phyloP scores from a whole-genome alignment of 108 stramenopile species.

The Nitzschia sp. region DNA sequence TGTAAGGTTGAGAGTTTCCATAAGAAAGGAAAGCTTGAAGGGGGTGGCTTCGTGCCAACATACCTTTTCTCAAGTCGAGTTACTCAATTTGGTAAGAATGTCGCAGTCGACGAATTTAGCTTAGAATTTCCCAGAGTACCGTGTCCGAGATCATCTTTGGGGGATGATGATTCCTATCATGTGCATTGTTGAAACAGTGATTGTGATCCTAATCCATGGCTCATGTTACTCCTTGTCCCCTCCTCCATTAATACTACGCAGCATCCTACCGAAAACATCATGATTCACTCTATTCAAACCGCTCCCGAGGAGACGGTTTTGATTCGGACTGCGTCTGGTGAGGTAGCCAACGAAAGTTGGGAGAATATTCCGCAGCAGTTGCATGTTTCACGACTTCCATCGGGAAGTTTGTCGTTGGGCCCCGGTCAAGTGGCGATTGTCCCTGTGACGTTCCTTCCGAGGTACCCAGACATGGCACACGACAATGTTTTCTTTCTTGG shows the following conservation, averaged over 20 bases:
- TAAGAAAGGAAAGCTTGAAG: conserved; percentile 35
- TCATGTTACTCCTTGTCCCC: not conserved
- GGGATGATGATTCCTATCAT: not conserved
- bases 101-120: conserved; percentile 9
- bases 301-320: conserved; percentile 40
- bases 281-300: conserved; percentile 45
- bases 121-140: not conserved
- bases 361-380: conserved; percentile 39
- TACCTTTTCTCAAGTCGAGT: conserved; percentile 41
- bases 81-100: conserved; percentile 43
- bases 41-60: conserved; percentile 38
- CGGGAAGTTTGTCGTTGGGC: conserved; percentile 37
- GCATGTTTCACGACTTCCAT: conserved; percentile 40
- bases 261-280: conserved; percentile 36
- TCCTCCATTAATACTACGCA: conserved; percentile 3
- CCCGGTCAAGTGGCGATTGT: conserved; percentile 54
- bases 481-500: not conserved
- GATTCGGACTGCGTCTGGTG: conserved; percentile 6
- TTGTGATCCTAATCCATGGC: too few species aligned
- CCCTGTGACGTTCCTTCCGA: conserved; percentile 51
- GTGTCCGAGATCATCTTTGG: not conserved
- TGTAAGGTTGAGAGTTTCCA: conserved; percentile 32
- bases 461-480: conserved; percentile 35
- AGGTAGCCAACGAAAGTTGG: not conserved
- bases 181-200: too few species aligned